Base-by-base conservation (phyloP, 768 basidiomycete genomes). In the Boletus vinaceobasis region DNA sequence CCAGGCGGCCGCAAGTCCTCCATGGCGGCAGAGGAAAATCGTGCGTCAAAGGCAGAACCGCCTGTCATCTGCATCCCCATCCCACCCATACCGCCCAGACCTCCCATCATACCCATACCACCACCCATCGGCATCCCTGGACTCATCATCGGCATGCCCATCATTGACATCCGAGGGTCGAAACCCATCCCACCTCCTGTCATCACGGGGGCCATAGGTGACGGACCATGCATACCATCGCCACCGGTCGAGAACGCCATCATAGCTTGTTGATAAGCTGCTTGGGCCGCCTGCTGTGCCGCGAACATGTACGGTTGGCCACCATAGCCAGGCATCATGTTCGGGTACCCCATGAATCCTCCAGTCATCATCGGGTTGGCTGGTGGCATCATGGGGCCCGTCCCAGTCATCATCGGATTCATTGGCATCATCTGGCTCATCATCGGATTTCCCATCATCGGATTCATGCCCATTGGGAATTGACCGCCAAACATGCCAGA, bases 181-280 rank as follows among this genome's bases (percentile, higher is more conserved):
- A 81, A 87, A 42, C 65, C 71, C 77, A 79, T 80, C 29, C 74
- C 75, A 21, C 68, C 71, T 14, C 81, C 83, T 9, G 81, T 77
- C 83, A 85, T 82, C 73, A 80, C 79, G 17, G 82, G 83, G 49
- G 77, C 77, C 58, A 81, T 65, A 42, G 74, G 73, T 27, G 71
- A 66, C 11, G 67, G 62, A 5, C 61, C 71, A 33, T 70, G 64
- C 45, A 71, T 75, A n/a, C 74, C 79, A 55, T 77, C 81, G 5
- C 80, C 87, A n/a, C 88, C 90, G n/a, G 84, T 74, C 13, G 88
- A 90, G 53, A 86, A 87, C 17, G 86, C 82, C 78, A 89, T 82
- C 90, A 92, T 92, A 19, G 90, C 88, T 66, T 91, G 89, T 66
- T 92, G 91, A 71, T 93, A 93, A 0, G 92, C 91, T 62, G 90